These are phyloP conservation scores for Telopea speciosissima DNA, from an alignment of 177 flowering plant species.

Conservation along the genomic window DNA sequence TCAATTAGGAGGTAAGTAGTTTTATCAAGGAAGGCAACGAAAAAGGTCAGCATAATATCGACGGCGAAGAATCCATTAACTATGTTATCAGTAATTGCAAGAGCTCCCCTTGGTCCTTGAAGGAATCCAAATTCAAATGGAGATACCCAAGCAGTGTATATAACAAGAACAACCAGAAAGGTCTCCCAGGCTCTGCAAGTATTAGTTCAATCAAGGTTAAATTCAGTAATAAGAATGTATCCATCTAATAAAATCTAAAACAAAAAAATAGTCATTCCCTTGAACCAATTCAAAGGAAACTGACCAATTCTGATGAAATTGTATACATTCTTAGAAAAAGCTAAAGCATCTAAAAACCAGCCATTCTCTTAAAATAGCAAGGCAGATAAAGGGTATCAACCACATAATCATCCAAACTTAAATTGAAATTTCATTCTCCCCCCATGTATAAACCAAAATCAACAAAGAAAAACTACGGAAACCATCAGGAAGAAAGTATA, in stretches of 20 bases:
- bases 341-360: too few relatives aligned
- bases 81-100: constrained; percentile 63
- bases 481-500: background rate
- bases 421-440: too few relatives aligned
- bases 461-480: too few relatives aligned
- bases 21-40: constrained; percentile 79
- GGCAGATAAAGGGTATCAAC: too few relatives aligned
- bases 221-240: background rate
- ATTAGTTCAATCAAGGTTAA: background rate
- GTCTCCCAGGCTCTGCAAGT: constrained; percentile 72
- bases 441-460: too few relatives aligned
- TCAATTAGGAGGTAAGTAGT: constrained; percentile 62
- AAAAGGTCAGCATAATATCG: constrained; percentile 79
- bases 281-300: too few relatives aligned
- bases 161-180: constrained; percentile 60
- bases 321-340: too few relatives aligned
- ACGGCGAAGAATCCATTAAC: constrained; percentile 86
- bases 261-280: background rate
- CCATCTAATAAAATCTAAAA: background rate
- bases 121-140: constrained; percentile 90
- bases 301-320: too few relatives aligned
- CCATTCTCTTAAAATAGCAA: too few relatives aligned
- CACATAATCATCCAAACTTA: too few relatives aligned
- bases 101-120: constrained; percentile 31
- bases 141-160: constrained; percentile 90